Evolutionary conservation across 177 flowering plant genomes (phyloP), one percentile per base, ranked within the genome.

Genomic region (Vitis hybrid): DNA sequence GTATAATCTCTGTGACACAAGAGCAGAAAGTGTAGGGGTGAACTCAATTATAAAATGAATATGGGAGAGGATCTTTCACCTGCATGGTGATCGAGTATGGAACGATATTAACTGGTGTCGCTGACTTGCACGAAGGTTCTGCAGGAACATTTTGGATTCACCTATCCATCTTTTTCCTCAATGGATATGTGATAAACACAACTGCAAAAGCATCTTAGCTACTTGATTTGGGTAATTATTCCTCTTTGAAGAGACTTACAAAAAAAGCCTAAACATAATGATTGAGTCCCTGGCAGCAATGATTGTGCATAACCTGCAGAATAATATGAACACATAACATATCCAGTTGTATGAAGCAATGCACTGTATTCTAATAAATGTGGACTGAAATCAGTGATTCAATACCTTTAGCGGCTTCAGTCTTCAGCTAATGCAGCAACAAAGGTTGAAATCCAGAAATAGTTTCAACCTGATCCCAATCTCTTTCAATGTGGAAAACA

Each of bases 51-150:
- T 15, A 12, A 46, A 71, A 17, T 12, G 27, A 64, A 64, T 52
- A 68, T 64, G 66, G 75, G 66, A 14, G 55, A 15, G 24, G 30
- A 57, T n/a, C 11, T 58, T 17, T 49, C 24, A 68, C 15, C 17
- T 14, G 64, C 32, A n/a, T 27, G 63, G 50, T 10, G 52, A 61
- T 65, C 11, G 62, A 61, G 75, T 48, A 69, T 72, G 73, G 79
- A 67, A 60, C 70, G 55, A 35, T 65, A 69, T 69, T 77, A 10
- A 77, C 72, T 65, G 66, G 62, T 71, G 70, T 69, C 64, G 18
- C 75, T 72, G 67, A 68, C 72, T 67, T n/a, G 27, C 64, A 54
- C 64, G 35, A 59, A 51, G 13, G n/a, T 46, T 57, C 55, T 14
- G 52, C 74, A 65, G 21, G 10, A 24, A 10, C 1, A 27, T 60